Evolutionary conservation across 129 eudicot genomes (phyloP).

Genomic region (Ambrosia trifida): DNA sequence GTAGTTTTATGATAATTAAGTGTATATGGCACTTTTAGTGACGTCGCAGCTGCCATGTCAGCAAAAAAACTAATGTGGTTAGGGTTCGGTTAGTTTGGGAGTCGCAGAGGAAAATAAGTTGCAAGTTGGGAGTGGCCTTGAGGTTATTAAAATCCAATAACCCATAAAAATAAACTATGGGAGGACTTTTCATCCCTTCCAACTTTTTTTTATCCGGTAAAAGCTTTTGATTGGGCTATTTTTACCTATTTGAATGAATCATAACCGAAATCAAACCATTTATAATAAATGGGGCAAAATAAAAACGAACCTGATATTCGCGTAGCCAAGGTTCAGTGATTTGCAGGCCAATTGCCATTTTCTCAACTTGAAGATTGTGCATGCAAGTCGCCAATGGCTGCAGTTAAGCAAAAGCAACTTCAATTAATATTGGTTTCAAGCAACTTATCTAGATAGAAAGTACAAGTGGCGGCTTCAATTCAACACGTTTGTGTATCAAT

Average conservation of each 20-base stretch:
- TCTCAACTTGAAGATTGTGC: constrained; percentile 79
- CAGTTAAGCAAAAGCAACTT: constrained; percentile 24
- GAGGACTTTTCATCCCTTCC: too few relatives aligned
- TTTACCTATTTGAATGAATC: background rate
- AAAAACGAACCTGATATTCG: constrained; percentile 80
- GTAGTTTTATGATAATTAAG: too few relatives aligned
- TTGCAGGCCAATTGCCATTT: constrained; percentile 89
- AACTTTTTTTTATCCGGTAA: too few relatives aligned
- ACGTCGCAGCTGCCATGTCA: too few relatives aligned
- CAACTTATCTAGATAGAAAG: background rate
- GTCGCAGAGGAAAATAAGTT: too few relatives aligned
- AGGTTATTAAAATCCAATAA: too few relatives aligned
- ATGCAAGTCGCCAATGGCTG: constrained; percentile 97
- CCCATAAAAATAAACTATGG: background rate
- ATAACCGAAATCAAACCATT: background rate
- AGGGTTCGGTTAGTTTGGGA: too few relatives aligned
- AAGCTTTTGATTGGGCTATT: too few relatives aligned
- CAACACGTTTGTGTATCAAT: background rate
- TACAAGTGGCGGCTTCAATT: background rate
- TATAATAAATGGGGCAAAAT: background rate
- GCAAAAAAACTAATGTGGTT: too few relatives aligned
- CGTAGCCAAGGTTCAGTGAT: constrained; percentile 94
- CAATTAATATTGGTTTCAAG: background rate
- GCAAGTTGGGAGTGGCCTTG: too few relatives aligned
- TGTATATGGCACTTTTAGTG: too few relatives aligned